phyloP scores from a whole-genome alignment of 805 yeast species.

The Kuraishia piskuri region DNA sequence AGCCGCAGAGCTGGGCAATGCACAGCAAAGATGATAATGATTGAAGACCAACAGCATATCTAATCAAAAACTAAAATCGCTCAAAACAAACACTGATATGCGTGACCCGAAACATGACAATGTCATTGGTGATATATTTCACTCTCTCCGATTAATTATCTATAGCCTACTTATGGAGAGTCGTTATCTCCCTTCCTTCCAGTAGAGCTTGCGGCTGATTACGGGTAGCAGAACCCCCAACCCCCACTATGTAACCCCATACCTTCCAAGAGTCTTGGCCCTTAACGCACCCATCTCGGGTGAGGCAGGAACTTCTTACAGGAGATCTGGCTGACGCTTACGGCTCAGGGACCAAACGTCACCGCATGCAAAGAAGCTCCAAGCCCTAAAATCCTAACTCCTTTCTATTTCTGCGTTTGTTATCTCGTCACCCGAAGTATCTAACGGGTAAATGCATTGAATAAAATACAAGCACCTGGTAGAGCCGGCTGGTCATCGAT shows the following conservation, averaged over 20 bases:
- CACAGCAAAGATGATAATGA: too few species aligned
- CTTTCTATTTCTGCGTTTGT: background rate
- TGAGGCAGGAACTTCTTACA: background rate
- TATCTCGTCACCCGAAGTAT: too few species aligned
- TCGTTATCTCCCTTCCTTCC: background rate
- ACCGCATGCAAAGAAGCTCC: background rate
- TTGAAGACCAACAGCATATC: too few species aligned
- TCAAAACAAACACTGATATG: too few species aligned
- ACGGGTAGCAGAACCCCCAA: background rate
- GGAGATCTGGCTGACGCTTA: background rate
- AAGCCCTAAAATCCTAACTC: background rate
- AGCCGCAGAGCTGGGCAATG: too few species aligned
- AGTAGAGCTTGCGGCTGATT: background rate
- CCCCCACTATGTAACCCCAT: background rate
- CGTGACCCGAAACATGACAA: too few species aligned
- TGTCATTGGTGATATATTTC: too few species aligned
- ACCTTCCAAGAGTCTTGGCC: background rate
- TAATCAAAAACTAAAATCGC: too few species aligned
- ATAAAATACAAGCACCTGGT: background rate
- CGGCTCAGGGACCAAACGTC: background rate
- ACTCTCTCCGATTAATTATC: too few species aligned
- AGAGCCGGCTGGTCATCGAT: too few species aligned
- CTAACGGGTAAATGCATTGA: too few species aligned
- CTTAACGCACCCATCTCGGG: background rate
- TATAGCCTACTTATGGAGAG: too few species aligned